These are phyloP conservation scores for Uronychia setigera DNA, from an alignment of 73 alveolate genomes.

Conservation along the genomic window DNA sequence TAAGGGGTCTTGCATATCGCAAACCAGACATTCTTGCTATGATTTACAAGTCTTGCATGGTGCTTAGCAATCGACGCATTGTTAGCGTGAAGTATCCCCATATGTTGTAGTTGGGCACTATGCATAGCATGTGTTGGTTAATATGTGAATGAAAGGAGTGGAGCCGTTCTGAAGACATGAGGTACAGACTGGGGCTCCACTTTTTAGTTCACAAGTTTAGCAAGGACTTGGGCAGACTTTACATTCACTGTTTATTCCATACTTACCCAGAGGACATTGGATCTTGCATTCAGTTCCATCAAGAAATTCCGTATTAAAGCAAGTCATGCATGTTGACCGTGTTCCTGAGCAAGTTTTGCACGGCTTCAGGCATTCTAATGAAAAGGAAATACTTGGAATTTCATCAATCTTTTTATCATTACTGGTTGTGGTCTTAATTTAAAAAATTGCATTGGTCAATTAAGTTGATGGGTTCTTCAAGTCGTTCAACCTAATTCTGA, in stretches of 20 bases:
- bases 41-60: neutral
- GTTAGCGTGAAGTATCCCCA: neutral
- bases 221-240: neutral
- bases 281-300: neutral
- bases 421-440: neutral
- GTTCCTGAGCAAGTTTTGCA: neutral
- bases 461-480: neutral
- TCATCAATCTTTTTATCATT: neutral
- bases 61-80: neutral
- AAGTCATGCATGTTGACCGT: neutral
- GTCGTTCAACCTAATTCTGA: neutral
- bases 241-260: neutral
- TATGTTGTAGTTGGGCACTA: neutral
- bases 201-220: neutral
- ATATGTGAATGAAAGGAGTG: neutral
- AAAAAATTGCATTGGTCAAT: neutral
- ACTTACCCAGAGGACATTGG: neutral
- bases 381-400: neutral
- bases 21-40: neutral
- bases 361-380: neutral
- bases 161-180: neutral
- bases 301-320: neutral
- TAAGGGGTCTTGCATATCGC: neutral
- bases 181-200: neutral
- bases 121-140: neutral